Conservation (phyloP, 2,329 filamentous ascomycete species). For the Leptographium lundbergii region DNA sequence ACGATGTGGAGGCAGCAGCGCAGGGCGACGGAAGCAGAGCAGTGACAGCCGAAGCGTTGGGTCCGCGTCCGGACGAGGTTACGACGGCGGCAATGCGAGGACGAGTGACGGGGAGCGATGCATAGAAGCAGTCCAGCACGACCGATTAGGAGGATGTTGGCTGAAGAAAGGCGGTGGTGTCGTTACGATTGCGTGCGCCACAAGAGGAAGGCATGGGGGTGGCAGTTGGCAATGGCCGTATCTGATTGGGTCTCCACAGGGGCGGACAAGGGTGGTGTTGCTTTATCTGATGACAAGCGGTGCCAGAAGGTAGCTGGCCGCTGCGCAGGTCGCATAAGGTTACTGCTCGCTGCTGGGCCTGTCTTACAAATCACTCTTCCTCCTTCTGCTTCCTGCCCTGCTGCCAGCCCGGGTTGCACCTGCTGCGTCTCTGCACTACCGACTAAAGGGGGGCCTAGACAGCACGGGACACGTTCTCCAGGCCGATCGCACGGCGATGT, state of each 20-base stretch:
- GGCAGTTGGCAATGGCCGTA: neutral
- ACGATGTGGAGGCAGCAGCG: neutral
- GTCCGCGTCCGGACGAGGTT: too few species aligned
- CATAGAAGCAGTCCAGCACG: neutral
- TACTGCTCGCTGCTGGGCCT: too few species aligned
- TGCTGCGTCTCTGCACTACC: neutral
- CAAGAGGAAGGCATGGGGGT: neutral
- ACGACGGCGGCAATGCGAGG: too few species aligned
- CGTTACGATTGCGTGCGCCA: neutral
- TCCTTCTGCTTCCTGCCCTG: too few species aligned
- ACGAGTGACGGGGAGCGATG: neutral
- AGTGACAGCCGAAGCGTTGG: neutral
- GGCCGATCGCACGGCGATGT: neutral
- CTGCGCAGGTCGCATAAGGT: too few species aligned
- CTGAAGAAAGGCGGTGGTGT: neutral
- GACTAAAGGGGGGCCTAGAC: neutral
- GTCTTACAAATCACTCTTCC: too few species aligned
- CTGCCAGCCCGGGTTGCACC: neutral
- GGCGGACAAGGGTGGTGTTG: neutral
- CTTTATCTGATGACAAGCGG: constrained; percentile 4
- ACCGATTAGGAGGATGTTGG: neutral
- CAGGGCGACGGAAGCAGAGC: neutral
- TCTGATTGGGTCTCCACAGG: constrained; percentile 4
- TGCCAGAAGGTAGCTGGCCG: neutral
- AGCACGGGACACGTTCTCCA: too few species aligned